A percentile compares a stretch with the other conserved stretches of the same genome.
These are phyloP conservation scores for Xylaria sp. DNA, from an alignment of 495 filamentous ascomycete species.

Conservation along the genomic window DNA sequence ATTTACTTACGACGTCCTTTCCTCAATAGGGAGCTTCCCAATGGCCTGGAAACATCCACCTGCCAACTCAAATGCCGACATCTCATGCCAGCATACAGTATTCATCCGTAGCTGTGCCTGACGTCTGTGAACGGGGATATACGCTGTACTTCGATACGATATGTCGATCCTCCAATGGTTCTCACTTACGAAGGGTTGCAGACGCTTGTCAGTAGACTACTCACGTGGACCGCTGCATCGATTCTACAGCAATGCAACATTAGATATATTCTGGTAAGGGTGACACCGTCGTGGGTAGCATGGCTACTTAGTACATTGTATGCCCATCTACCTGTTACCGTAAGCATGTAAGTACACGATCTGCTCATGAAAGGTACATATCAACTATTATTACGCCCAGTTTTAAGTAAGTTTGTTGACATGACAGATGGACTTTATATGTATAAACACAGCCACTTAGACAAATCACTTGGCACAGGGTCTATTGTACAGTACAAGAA, in stretches of 20 bases:
- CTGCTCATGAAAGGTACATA: background rate
- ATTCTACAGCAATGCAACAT: conserved; percentile 1
- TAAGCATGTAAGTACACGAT: too few species aligned
- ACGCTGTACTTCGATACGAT: background rate
- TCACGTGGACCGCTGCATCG: background rate
- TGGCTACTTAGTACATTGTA: background rate
- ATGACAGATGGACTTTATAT: background rate
- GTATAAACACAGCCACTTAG: too few species aligned
- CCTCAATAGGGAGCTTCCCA: conserved; percentile 1
- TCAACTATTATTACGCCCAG: background rate
- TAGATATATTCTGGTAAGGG: background rate
- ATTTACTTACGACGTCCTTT: conserved; percentile 10
- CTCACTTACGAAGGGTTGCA: too few species aligned
- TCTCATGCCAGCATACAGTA: background rate
- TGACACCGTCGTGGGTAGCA: background rate
- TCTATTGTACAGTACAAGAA: too few species aligned
- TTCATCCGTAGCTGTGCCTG: background rate
- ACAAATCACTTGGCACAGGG: too few species aligned
- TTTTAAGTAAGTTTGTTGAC: background rate
- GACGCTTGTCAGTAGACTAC: background rate
- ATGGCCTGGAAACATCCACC: background rate
- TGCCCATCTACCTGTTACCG: background rate
- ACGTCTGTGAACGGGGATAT: background rate
- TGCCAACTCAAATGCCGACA: conserved; percentile 12
- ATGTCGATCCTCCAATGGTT: too few species aligned